phyloP scores from a whole-genome alignment of 2,329 filamentous ascomycete genomes.

The Ascocoryne sarcoides region DNA sequence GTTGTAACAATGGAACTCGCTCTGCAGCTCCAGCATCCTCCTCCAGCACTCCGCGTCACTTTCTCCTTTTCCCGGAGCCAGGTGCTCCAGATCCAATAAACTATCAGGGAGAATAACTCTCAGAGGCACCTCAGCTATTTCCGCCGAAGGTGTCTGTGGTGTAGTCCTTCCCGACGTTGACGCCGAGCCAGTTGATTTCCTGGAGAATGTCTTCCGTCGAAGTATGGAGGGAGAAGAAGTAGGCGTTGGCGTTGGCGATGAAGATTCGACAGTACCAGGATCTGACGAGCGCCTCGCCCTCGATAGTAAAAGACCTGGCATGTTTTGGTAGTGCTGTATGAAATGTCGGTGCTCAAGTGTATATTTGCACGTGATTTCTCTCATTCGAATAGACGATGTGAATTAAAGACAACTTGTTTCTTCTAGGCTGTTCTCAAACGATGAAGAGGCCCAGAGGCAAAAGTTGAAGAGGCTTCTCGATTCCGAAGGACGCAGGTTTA shows the following conservation, averaged over 20 bases:
- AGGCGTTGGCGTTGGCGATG: neutral
- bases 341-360: neutral
- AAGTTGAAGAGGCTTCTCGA: too few relatives aligned
- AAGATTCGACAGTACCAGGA: neutral
- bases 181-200: neutral
- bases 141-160: too few relatives aligned
- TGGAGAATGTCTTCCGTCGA: neutral
- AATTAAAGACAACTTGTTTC: too few relatives aligned
- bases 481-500: too few relatives aligned
- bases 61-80: conserved; percentile 2
- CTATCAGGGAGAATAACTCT: too few relatives aligned
- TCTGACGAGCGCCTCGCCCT: too few relatives aligned
- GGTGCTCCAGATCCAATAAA: neutral
- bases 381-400: neutral
- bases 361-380: neutral
- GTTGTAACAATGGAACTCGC: conserved; percentile 26
- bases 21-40: conserved; percentile 24
- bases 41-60: conserved; percentile 22
- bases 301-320: neutral
- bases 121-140: too few relatives aligned
- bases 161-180: neutral
- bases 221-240: neutral
- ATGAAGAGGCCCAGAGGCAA: too few relatives aligned
- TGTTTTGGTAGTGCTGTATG: neutral
- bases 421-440: too few relatives aligned